Evolutionary conservation across 257 asterid species (phyloP).

Genomic region (Nicotiana noctiflora): DNA sequence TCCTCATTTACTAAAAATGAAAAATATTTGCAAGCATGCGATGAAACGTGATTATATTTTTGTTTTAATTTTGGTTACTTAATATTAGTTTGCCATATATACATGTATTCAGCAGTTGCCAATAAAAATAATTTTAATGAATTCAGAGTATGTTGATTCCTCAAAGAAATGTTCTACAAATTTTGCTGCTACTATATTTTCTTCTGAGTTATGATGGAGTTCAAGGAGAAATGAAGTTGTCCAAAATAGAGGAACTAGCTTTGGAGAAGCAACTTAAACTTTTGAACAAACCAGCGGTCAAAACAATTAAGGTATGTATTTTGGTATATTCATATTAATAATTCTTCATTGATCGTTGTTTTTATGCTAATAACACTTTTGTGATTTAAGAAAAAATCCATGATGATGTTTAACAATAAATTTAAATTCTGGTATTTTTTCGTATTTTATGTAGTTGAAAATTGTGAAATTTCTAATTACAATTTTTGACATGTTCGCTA

Average conservation of each 20-base stretch:
- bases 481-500: too few relatives aligned
- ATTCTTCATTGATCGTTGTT: background rate
- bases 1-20: background rate
- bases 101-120: background rate
- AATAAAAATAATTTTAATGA: background rate
- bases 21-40: background rate
- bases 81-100: background rate
- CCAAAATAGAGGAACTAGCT: background rate
- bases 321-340: background rate
- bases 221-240: background rate
- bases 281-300: background rate
- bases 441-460: too few relatives aligned
- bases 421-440: too few relatives aligned
- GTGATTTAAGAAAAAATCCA: too few relatives aligned
- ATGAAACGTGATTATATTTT: background rate
- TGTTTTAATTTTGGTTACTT: background rate
- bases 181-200: background rate
- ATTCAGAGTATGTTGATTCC: background rate
- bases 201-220: background rate
- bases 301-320: background rate
- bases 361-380: background rate
- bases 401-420: too few relatives aligned
- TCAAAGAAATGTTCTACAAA: background rate
- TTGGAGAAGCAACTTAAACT: background rate
- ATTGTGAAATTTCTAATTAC: too few relatives aligned